Evolutionary conservation across 495 filamentous ascomycete species (phyloP), one percentile per base, ranked within the genome.

Genomic region (Aspergillus nidulans): DNA sequence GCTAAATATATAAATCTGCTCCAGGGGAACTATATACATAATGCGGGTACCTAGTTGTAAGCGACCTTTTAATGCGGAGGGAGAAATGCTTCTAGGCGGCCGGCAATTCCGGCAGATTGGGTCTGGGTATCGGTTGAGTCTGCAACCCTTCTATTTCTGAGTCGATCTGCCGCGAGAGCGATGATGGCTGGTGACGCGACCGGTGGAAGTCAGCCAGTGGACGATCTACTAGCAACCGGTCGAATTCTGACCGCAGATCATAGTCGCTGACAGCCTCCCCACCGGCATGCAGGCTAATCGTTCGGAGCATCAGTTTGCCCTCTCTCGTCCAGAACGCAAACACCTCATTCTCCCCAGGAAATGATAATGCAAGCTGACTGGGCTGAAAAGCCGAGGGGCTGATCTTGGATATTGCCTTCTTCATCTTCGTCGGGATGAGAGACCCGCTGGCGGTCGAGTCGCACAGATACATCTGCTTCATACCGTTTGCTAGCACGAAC

Each of bases 211-310:
- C 59, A 20, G 44, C 40, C 19, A 44, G 38, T 24, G 47, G 40
- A 8, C 61, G 49, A 40, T 66, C 60, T 2, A 54, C 21, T 10
- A 59, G 48, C 40, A 66, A 36, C 42, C 58, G 60, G 19, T 66
- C 63, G 43, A 59, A 63, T 36, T 66, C 63, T 18, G 60, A 42
- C 13, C 60, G 49, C n/a, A 66, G 48, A 24, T 66, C 63, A 45
- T 61, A 60, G 47, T 66, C 63, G 41, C 38, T 61, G 39, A 55
- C 21, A 1, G 53, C 52, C 43, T 63, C 58, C n/a, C 39, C 52
- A 10, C 52, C 48, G 6, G 56, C 55, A 19, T 56, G 39, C 20
- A 66, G 15, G 26, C 53, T 55, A 30, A 63, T 56, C 6, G 47
- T 56, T 44, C 63, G 25, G 7, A 66, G 58, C 50, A 61, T 61